These are phyloP conservation scores for Myxozyma sirexii DNA, from an alignment of 805 yeast genomes.

Conservation along the genomic window DNA sequence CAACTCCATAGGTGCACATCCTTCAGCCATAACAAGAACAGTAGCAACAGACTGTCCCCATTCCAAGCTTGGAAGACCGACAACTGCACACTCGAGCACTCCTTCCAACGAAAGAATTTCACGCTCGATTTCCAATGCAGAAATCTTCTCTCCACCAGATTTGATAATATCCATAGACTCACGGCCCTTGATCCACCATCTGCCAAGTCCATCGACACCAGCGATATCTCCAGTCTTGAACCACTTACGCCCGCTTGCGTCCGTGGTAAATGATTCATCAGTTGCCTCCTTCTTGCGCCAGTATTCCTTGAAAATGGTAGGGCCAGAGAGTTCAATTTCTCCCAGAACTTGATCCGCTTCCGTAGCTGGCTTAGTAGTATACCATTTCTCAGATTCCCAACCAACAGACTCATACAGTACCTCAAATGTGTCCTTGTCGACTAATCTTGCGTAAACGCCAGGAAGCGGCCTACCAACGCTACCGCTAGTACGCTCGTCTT, in stretches of 20 bases:
- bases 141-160: conserved; percentile 43
- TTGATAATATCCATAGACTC: conserved; percentile 45
- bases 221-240: conserved; percentile 64
- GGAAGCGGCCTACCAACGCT: conserved; percentile 43
- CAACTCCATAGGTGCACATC: conserved; percentile 26
- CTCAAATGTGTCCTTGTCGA: conserved; percentile 37
- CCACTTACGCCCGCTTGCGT: conserved; percentile 46
- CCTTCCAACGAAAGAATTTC: conserved; percentile 41
- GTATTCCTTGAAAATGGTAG: conserved; percentile 56
- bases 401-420: conserved; percentile 33
- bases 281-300: conserved; percentile 55
- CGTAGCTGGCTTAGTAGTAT: conserved; percentile 25
- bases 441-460: conserved; percentile 39
- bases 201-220: conserved; percentile 48
- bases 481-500: conserved; percentile 36
- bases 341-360: conserved; percentile 43
- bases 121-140: conserved; percentile 44
- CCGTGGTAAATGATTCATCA: conserved; percentile 48
- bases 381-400: conserved; percentile 31
- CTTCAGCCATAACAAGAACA: conserved; percentile 35
- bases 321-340: conserved; percentile 58
- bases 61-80: conserved; percentile 40
- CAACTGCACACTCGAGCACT: conserved; percentile 41
- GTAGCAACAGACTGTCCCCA: conserved; percentile 45
- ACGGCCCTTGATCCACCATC: conserved; percentile 50